Evolutionary conservation across 1,139 yeast genomes (phyloP).

Genomic region (Taiozyma sp.): DNA sequence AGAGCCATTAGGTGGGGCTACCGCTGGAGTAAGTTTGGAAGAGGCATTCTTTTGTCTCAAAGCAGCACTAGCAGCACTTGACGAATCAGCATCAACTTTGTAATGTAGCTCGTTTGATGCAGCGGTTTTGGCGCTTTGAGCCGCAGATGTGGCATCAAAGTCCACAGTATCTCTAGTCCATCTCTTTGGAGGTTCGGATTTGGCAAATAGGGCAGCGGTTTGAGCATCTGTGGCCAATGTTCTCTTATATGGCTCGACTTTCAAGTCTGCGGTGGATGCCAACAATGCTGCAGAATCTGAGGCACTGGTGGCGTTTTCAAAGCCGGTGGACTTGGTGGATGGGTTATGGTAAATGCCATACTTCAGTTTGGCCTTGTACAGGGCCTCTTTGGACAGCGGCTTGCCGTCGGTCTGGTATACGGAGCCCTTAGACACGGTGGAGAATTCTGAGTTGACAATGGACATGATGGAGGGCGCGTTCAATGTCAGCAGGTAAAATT

Average conservation of each 20-base stretch:
- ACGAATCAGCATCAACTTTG: constrained; percentile 15
- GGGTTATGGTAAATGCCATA: constrained; percentile 76
- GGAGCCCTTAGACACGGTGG: constrained; percentile 10
- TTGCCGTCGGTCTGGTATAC: constrained; percentile 66
- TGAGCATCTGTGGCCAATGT: constrained; percentile 63
- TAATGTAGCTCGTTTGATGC: background rate
- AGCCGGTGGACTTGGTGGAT: constrained; percentile 65
- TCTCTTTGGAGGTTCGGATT: constrained; percentile 36
- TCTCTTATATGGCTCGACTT: constrained; percentile 63
- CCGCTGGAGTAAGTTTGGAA: background rate
- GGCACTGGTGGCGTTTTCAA: constrained; percentile 41
- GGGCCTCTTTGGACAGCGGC: constrained; percentile 69
- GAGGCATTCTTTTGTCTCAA: constrained; percentile 14
- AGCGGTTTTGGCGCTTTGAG: constrained; percentile 30
- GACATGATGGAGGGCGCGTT: constrained; percentile 5
- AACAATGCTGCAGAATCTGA: constrained; percentile 74
- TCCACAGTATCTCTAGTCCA: constrained; percentile 41
- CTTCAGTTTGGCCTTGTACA: constrained; percentile 71
- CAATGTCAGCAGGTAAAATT: background rate
- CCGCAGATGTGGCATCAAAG: constrained; percentile 37
- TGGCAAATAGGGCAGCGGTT: constrained; percentile 56
- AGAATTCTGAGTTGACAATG: constrained; percentile 8
- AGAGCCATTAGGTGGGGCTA: constrained; percentile 4
- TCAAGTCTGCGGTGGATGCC: constrained; percentile 63
- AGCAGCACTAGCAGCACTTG: constrained; percentile 8